Conservation (phyloP, 164 flowering plant genomes). For the Aristolochia contorta region DNA sequence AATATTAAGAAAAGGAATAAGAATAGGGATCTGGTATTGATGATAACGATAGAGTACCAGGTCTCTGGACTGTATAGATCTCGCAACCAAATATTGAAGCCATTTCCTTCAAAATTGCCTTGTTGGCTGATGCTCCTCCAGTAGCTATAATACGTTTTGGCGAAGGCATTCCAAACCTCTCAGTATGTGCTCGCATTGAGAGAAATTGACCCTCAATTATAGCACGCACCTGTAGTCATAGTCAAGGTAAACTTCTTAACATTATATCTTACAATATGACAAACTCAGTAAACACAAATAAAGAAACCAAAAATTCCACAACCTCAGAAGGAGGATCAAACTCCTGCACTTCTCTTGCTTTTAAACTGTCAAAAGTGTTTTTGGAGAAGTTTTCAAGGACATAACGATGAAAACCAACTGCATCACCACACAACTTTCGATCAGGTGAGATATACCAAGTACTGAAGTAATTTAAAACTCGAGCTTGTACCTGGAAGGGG, state of each 20-base stretch:
- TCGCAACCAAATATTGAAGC: slow-evolving; percentile 82
- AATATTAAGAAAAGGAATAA: too few species aligned
- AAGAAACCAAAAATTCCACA: not conserved
- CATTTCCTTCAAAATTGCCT: slow-evolving; percentile 43
- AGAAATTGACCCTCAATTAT: slow-evolving; percentile 84
- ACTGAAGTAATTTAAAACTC: not conserved
- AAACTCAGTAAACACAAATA: not conserved
- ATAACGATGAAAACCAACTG: slow-evolving; percentile 87
- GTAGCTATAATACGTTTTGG: slow-evolving; percentile 86
- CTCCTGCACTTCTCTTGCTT: slow-evolving; percentile 52
- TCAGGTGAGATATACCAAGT: not conserved
- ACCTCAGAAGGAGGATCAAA: slow-evolving; percentile 96
- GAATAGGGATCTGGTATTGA: not conserved
- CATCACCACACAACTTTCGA: not conserved
- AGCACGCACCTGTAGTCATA: slow-evolving; percentile 61
- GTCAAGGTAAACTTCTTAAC: too few species aligned
- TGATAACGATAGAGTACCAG: slow-evolving; percentile 33
- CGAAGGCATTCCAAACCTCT: slow-evolving; percentile 94
- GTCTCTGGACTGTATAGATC: slow-evolving; percentile 70
- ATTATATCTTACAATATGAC: not conserved
- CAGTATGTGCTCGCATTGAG: slow-evolving; percentile 86
- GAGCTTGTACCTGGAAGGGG: slow-evolving; percentile 69
- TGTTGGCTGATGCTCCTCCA: slow-evolving; percentile 93
- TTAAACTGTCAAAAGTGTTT: slow-evolving; percentile 32
- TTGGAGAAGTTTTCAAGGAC: slow-evolving; percentile 43